phyloP scores from a whole-genome alignment of 495 filamentous ascomycete genomes.

The Trichodelitschia bisporula region DNA sequence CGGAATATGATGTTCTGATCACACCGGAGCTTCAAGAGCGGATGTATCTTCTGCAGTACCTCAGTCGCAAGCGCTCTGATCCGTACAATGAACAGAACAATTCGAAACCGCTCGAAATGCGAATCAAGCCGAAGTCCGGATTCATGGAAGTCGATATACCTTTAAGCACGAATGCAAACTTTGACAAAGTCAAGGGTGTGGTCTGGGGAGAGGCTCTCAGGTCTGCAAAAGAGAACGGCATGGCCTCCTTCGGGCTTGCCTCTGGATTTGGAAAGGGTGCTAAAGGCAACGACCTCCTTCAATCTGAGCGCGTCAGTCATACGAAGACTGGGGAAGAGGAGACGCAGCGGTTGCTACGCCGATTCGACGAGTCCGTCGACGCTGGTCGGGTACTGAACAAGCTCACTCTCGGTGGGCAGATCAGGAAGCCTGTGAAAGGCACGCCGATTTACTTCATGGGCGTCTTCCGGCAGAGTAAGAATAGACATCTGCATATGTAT shows the following conservation, averaged over 20 bases:
- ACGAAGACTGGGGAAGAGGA: conserved; percentile 17
- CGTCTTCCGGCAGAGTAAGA: conserved; percentile 36
- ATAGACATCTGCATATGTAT: conserved; percentile 9
- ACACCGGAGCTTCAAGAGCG: conserved; percentile 15
- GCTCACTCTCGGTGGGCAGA: conserved; percentile 43
- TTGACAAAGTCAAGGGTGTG: conserved; percentile 37
- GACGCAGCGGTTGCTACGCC: conserved; percentile 17
- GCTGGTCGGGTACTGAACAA: conserved; percentile 27
- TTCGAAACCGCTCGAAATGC: conserved; percentile 31
- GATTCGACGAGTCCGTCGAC: conserved; percentile 24
- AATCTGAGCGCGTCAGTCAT: no score
- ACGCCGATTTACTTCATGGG: conserved; percentile 50
- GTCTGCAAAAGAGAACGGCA: conserved; percentile 31
- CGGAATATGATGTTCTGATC: conserved; percentile 37
- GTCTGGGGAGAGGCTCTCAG: conserved; percentile 41
- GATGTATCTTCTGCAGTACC: conserved; percentile 48
- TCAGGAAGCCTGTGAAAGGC: conserved; percentile 28
- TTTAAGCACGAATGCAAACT: conserved; percentile 32
- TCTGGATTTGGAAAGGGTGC: conserved; percentile 19
- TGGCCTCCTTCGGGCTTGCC: conserved; percentile 32
- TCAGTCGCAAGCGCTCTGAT: conserved; percentile 23
- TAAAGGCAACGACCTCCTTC: neutral
- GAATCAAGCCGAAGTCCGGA: conserved; percentile 41
- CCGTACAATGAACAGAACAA: conserved; percentile 29
- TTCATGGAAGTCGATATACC: conserved; percentile 55